Conservation (phyloP, 2,329 filamentous ascomycete species). For the Annulohypoxylon truncatum region DNA sequence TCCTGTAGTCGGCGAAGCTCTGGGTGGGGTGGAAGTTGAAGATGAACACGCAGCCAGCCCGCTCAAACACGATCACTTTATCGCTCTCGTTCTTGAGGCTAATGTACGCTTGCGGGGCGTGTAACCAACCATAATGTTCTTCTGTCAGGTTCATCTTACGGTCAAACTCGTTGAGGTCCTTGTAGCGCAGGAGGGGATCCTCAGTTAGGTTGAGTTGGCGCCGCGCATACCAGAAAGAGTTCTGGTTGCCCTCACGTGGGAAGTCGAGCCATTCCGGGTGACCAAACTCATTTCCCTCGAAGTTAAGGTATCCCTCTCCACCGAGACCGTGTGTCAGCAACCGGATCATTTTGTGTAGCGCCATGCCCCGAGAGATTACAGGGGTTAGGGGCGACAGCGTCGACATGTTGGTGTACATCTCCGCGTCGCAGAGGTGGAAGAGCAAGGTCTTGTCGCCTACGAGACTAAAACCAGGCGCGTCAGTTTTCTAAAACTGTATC, state of each 20-base stretch:
- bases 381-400: constrained; percentile 83
- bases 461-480: constrained; percentile 65
- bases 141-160: constrained; percentile 89
- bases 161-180: constrained; percentile 94
- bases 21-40: constrained; percentile 93
- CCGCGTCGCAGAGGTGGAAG: constrained; percentile 97
- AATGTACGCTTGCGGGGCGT: constrained; percentile 86
- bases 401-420: constrained; percentile 99
- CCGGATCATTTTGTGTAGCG: constrained; percentile 97
- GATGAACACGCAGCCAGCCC: constrained; percentile 88
- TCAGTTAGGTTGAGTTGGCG: constrained; percentile 94
- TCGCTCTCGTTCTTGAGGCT: constrained; percentile 93
- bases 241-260: constrained; percentile 89
- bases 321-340: constrained; percentile 91
- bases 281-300: constrained; percentile 98
- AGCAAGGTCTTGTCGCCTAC: constrained; percentile 97
- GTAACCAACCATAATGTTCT: constrained; percentile 90
- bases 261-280: constrained; percentile 99
- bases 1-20: constrained; percentile 91
- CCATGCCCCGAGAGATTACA: constrained; percentile 89
- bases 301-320: constrained; percentile 97
- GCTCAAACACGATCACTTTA: constrained; percentile 96
- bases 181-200: constrained; percentile 85
- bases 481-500: constrained; percentile 28
- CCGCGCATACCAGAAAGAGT: constrained; percentile 94